phyloP scores from a whole-genome alignment of 192 early-diverging fungal genomes.

The Pilobolus umbonatus region DNA sequence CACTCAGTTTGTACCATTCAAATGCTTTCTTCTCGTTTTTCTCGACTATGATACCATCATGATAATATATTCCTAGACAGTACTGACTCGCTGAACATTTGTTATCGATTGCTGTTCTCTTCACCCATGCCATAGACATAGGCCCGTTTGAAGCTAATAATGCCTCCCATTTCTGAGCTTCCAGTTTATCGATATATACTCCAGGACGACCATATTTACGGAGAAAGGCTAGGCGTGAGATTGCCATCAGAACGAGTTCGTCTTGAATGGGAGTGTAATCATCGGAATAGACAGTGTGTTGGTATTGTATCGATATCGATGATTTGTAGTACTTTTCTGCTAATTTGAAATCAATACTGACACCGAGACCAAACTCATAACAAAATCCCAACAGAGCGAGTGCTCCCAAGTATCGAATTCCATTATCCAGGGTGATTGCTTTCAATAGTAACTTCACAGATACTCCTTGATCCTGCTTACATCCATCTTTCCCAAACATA shows the following conservation, averaged over 20 bases:
- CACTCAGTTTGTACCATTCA: slow-evolving; percentile 62
- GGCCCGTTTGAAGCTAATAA: slow-evolving; percentile 50
- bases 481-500: slow-evolving; percentile 51
- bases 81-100: slow-evolving; percentile 60
- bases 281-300: slow-evolving; percentile 51
- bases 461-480: slow-evolving; percentile 37
- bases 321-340: slow-evolving; percentile 1
- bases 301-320: slow-evolving; percentile 26
- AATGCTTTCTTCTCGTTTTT: slow-evolving; percentile 60
- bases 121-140: slow-evolving; percentile 57
- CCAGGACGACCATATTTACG: slow-evolving; percentile 77
- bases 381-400: slow-evolving; percentile 72
- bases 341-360: background rate
- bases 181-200: slow-evolving; percentile 71
- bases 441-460: slow-evolving; percentile 49
- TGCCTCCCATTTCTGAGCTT: slow-evolving; percentile 73
- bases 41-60: slow-evolving; percentile 67
- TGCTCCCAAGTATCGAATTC: slow-evolving; percentile 41
- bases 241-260: slow-evolving; percentile 61
- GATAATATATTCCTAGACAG: slow-evolving; percentile 69
- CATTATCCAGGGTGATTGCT: slow-evolving; percentile 36
- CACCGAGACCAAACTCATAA: slow-evolving; percentile 76
- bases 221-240: slow-evolving; percentile 66
- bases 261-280: slow-evolving; percentile 60
- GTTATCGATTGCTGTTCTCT: slow-evolving; percentile 49